Evolutionary conservation across 148 eudicot genomes (phyloP).

Genomic region (Cornus florida): DNA sequence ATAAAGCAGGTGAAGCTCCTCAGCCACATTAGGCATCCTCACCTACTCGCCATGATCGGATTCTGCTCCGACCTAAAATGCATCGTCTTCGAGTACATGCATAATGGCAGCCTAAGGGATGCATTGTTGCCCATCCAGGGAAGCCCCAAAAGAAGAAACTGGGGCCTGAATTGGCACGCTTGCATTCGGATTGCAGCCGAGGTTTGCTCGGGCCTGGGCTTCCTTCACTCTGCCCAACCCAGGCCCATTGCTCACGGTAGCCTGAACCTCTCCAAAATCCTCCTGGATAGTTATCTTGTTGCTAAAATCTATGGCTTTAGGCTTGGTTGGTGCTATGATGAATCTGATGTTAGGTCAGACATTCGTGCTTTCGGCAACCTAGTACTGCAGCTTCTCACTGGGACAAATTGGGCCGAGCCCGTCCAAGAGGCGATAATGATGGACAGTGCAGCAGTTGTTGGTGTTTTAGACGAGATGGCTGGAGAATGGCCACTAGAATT

Average conservation of each 20-base stretch:
- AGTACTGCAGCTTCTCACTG: slow-evolving; percentile 61
- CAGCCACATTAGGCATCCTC: slow-evolving; percentile 55
- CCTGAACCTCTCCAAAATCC: slow-evolving; percentile 59
- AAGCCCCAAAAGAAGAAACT: slow-evolving; percentile 30
- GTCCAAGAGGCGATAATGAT: slow-evolving; percentile 22
- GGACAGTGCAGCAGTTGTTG: slow-evolving; percentile 19
- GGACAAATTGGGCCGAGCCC: slow-evolving; percentile 52
- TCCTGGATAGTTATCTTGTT: slow-evolving; percentile 51
- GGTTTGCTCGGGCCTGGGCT: slow-evolving; percentile 49
- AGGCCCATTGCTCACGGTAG: slow-evolving; percentile 47
- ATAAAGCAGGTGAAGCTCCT: slow-evolving; percentile 57
- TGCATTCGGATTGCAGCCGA: slow-evolving; percentile 63
- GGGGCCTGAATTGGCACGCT: slow-evolving; percentile 54
- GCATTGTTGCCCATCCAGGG: slow-evolving; percentile 36
- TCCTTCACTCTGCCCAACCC: slow-evolving; percentile 62
- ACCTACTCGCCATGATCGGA: slow-evolving; percentile 53
- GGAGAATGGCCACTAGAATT: slow-evolving; percentile 69
- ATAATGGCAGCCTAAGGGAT: slow-evolving; percentile 67
- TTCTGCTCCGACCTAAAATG: slow-evolving; percentile 65
- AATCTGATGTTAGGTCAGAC: slow-evolving; percentile 32
- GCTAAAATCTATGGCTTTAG: slow-evolving; percentile 47
- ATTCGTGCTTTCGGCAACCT: slow-evolving; percentile 58
- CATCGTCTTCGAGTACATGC: slow-evolving; percentile 70
- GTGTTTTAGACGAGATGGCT: slow-evolving; percentile 40
- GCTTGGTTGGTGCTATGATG: slow-evolving; percentile 20